Evolutionary conservation across 192 early-diverging fungal species (phyloP).

Genomic region (Cetraspora pellucida): DNA sequence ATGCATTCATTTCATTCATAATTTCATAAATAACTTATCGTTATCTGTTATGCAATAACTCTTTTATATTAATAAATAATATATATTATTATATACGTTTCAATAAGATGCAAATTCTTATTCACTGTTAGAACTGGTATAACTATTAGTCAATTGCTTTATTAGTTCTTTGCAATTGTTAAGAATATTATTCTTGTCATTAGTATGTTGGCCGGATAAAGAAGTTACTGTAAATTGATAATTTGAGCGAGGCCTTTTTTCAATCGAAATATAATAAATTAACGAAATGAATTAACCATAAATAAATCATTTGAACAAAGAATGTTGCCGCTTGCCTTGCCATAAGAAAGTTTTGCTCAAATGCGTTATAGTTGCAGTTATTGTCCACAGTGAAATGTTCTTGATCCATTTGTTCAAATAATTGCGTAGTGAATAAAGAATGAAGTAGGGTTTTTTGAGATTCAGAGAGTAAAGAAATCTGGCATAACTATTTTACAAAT

Average conservation of each 20-base stretch:
- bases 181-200: too few species aligned
- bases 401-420: neutral
- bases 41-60: too few species aligned
- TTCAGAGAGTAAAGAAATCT: neutral
- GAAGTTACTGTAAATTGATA: neutral
- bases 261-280: too few species aligned
- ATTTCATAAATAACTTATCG: too few species aligned
- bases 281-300: neutral
- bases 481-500: neutral
- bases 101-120: too few species aligned
- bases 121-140: too few species aligned
- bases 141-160: too few species aligned
- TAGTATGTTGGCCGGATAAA: neutral
- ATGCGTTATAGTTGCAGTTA: neutral
- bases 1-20: too few species aligned
- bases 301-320: neutral
- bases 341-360: neutral
- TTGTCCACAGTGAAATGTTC: neutral
- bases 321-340: neutral
- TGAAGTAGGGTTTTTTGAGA: neutral
- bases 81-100: too few species aligned
- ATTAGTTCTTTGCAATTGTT: too few species aligned
- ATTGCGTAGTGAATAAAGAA: neutral
- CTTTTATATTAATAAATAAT: too few species aligned
- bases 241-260: neutral